These are phyloP conservation scores for Erythrobasidium yunnanense DNA, from an alignment of 768 basidiomycete genomes.

Conservation along the genomic window DNA sequence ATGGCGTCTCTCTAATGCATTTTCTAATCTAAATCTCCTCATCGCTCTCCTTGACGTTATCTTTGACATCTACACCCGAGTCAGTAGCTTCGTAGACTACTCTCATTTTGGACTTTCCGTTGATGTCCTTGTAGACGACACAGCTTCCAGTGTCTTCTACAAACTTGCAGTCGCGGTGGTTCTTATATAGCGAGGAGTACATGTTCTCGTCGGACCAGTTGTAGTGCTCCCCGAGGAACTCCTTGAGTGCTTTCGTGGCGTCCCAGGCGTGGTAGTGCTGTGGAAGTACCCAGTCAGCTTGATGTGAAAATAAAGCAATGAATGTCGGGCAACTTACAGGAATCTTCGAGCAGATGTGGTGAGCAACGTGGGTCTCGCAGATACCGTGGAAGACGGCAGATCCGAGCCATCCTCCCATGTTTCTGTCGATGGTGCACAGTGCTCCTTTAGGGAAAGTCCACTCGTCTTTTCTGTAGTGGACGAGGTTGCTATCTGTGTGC, in stretches of 20 bases:
- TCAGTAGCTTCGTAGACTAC: conserved; percentile 60
- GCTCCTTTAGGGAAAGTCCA: conserved; percentile 94
- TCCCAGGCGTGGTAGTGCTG: conserved; percentile 80
- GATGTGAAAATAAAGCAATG: too few relatives aligned
- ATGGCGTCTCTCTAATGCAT: too few relatives aligned
- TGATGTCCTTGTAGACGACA: conserved; percentile 78
- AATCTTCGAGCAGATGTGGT: conserved; percentile 89
- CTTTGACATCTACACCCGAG: conserved; percentile 51
- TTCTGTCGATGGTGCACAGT: conserved; percentile 78
- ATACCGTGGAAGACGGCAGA: conserved; percentile 78
- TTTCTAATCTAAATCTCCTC: too few relatives aligned
- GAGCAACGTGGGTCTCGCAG: conserved; percentile 52
- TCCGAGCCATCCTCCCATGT: conserved; percentile 45
- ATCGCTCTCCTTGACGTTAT: too few relatives aligned
- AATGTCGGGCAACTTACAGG: too few relatives aligned
- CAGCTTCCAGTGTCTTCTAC: conserved; percentile 89
- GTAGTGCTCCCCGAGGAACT: conserved; percentile 53
- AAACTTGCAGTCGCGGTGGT: conserved; percentile 52
- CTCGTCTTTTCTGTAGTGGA: conserved; percentile 71
- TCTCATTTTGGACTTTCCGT: conserved; percentile 63
- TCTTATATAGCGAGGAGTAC: conserved; percentile 58
- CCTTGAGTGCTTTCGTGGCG: conserved; percentile 71
- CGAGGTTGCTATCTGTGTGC: conserved; percentile 89
- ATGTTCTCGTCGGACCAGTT: conserved; percentile 42
- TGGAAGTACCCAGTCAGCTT: too few relatives aligned